phyloP scores from a whole-genome alignment of 2,329 filamentous ascomycete species.

The Kalaharituber pfeilii region DNA sequence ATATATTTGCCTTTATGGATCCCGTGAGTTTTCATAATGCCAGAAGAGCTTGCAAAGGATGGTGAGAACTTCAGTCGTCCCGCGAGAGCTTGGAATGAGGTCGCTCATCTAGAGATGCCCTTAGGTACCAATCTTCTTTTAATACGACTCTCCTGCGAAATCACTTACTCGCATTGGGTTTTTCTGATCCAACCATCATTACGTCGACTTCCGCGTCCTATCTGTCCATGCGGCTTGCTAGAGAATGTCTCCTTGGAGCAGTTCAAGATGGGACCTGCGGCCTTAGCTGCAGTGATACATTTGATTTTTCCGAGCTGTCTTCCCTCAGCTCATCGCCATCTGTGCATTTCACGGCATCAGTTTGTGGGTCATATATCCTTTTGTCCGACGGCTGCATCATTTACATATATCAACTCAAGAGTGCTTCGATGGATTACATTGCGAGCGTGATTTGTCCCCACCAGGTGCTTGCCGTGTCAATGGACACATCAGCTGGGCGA shows the following conservation, averaged over 20 bases:
- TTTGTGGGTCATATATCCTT: slow-evolving; percentile 41
- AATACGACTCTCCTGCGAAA: slow-evolving; percentile 11
- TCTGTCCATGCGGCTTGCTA: slow-evolving; percentile 27
- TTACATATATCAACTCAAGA: slow-evolving; percentile 37
- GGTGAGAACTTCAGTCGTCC: slow-evolving; percentile 39
- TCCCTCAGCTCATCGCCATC: slow-evolving; percentile 22
- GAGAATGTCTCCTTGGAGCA: slow-evolving; percentile 29
- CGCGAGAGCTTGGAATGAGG: too few relatives aligned
- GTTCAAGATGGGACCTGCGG: slow-evolving; percentile 22
- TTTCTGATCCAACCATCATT: slow-evolving; percentile 3
- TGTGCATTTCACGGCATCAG: slow-evolving; percentile 27
- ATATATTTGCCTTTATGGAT: slow-evolving; percentile 31
- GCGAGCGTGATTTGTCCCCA: slow-evolving; percentile 37
- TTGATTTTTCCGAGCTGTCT: slow-evolving; percentile 22
- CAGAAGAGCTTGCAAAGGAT: slow-evolving; percentile 40
- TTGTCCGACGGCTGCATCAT: slow-evolving; percentile 38
- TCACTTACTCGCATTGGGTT: slow-evolving; percentile 27
- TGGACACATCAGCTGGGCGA: slow-evolving; percentile 41
- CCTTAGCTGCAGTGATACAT: slow-evolving; percentile 8
- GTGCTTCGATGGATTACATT: slow-evolving; percentile 19
- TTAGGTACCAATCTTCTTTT: slow-evolving; percentile 18
- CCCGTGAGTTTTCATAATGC: slow-evolving; percentile 42
- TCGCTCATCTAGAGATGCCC: slow-evolving; percentile 34
- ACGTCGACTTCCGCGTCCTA: slow-evolving; percentile 6
- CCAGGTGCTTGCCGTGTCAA: slow-evolving; percentile 41